Evolutionary conservation across 106 monocot genomes (phyloP).

Genomic region (Phalaenopsis equestris): DNA sequence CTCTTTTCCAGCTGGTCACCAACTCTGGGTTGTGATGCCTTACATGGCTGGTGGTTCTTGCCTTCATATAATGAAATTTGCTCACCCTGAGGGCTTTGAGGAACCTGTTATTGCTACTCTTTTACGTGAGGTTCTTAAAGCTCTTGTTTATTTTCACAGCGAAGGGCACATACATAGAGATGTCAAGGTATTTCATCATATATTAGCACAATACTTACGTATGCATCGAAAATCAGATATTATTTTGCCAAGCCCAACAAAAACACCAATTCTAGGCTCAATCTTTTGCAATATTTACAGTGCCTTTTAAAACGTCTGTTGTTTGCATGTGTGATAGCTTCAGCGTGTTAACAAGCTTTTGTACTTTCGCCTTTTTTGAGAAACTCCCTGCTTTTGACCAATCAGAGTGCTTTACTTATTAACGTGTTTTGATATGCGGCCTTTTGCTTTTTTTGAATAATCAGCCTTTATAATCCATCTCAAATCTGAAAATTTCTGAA

Average conservation of each 20-base stretch:
- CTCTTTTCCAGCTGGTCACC: slow-evolving; percentile 69
- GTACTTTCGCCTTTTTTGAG: no score
- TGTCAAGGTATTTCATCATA: slow-evolving; percentile 64
- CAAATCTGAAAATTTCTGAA: neutral
- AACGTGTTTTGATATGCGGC: no score
- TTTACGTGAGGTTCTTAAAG: slow-evolving; percentile 84
- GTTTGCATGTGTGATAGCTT: no score
- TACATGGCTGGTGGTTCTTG: slow-evolving; percentile 92
- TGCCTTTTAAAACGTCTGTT: no score
- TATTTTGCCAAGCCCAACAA: neutral
- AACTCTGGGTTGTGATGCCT: slow-evolving; percentile 96
- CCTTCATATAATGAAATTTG: slow-evolving; percentile 88
- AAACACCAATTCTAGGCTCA: neutral
- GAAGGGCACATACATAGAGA: slow-evolving; percentile 96
- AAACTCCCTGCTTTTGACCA: no score
- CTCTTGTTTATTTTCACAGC: slow-evolving; percentile 86
- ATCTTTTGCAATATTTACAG: neutral
- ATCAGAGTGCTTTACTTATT: no score
- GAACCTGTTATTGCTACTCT: slow-evolving; percentile 85
- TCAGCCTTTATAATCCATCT: no score
- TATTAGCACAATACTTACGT: neutral
- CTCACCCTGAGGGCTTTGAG: slow-evolving; percentile 86
- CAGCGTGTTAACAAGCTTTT: no score
- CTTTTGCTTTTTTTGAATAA: no score
- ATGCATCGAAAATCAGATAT: neutral